phyloP scores from a whole-genome alignment of 2,329 filamentous ascomycete genomes.

The Thielaviopsis musarum region DNA sequence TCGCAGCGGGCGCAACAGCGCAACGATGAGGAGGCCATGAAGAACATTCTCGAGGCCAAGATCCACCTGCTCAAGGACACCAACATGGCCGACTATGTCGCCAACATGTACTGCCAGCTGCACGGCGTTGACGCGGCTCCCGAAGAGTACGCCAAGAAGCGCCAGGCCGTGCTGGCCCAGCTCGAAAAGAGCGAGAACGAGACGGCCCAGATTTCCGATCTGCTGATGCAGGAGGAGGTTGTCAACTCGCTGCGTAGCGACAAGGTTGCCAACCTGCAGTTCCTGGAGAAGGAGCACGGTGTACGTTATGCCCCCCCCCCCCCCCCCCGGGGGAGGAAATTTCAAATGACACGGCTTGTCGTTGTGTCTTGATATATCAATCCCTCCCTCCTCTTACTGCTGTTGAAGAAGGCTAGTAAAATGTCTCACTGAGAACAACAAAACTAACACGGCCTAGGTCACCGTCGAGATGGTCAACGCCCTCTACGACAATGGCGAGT shows the following conservation, averaged over 20 bases:
- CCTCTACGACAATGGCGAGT: conserved; percentile 89
- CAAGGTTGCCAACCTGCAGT: conserved; percentile 98
- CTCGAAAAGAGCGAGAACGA: conserved; percentile 74
- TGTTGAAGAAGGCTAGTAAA: too few relatives aligned
- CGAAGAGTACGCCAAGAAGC: conserved; percentile 73
- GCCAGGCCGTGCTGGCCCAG: conserved; percentile 71
- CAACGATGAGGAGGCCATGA: conserved; percentile 37
- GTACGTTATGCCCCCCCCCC: conserved; percentile 31
- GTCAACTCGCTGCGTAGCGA: conserved; percentile 83
- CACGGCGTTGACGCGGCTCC: conserved; percentile 64
- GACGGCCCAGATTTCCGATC: conserved; percentile 72
- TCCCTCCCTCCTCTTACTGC: too few relatives aligned
- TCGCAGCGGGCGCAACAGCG: conserved; percentile 67
- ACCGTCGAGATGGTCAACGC: conserved; percentile 91
- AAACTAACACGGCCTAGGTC: conserved; percentile 32
- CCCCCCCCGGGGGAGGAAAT: too few relatives aligned
- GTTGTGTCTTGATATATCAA: neutral
- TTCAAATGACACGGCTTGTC: too few relatives aligned
- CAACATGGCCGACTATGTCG: conserved; percentile 98
- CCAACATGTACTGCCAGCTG: conserved; percentile 77
- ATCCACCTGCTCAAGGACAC: conserved; percentile 77
- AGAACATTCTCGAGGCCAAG: conserved; percentile 68
- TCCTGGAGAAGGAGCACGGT: conserved; percentile 88
- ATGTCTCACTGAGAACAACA: neutral
- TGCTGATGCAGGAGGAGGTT: conserved; percentile 77